Evolutionary conservation across 257 asterid species (phyloP).

Genomic region (Plectranthus barbatus): DNA sequence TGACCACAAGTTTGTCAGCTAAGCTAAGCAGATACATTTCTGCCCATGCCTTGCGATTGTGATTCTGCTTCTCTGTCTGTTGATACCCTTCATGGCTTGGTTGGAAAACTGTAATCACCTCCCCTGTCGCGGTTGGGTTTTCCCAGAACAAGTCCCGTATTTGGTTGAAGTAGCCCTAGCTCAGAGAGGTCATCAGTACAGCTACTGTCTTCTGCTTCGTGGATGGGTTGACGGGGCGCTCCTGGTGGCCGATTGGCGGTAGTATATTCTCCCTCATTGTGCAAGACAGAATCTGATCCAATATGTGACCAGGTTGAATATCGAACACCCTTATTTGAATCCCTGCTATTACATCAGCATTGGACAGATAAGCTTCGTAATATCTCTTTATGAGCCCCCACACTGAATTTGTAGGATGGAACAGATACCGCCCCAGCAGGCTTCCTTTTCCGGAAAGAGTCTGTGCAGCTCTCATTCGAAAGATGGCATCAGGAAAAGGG

Average conservation of each 20-base stretch:
- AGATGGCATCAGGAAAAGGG: constrained; percentile 53
- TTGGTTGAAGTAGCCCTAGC: constrained; percentile 42
- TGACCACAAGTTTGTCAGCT: constrained; percentile 65
- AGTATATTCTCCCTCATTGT: constrained; percentile 35
- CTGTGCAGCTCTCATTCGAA: constrained; percentile 46
- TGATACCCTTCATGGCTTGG: constrained; percentile 64
- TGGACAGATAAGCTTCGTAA: constrained; percentile 45
- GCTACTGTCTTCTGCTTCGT: constrained; percentile 20
- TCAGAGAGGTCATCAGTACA: constrained; percentile 47
- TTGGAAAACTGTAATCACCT: constrained; percentile 45
- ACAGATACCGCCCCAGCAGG: constrained; percentile 56
- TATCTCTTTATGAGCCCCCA: constrained; percentile 66
- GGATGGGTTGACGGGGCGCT: too few relatives aligned
- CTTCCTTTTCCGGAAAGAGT: constrained; percentile 62
- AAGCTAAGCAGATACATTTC: constrained; percentile 72
- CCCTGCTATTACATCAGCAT: constrained; percentile 51
- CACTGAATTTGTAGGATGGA: constrained; percentile 66
- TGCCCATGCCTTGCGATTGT: constrained; percentile 65
- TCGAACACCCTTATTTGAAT: constrained; percentile 58
- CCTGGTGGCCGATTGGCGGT: constrained; percentile 21
- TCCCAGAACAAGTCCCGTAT: constrained; percentile 54
- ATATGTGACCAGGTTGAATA: background rate
- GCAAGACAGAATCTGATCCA: constrained; percentile 52
- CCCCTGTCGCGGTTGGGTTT: constrained; percentile 50
- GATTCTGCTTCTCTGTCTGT: constrained; percentile 44